A percentile compares a stretch with the other conserved stretches of the same genome.
phyloP scores from a whole-genome alignment of 345 rosid species.

The Euphorbia pulcherrima region DNA sequence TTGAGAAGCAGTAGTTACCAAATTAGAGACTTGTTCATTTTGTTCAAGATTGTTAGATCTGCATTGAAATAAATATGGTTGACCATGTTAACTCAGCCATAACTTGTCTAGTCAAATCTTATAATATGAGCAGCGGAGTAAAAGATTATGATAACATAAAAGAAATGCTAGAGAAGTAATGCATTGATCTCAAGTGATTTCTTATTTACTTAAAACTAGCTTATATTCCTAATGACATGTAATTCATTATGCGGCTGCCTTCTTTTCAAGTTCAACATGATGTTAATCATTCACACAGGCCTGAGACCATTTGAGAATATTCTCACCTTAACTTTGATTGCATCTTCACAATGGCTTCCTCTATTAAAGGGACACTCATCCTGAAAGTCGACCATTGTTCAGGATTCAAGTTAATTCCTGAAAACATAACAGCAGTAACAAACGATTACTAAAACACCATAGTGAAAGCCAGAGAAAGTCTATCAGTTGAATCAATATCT shows the following conservation, averaged over 20 bases:
- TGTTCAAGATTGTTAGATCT: constrained; percentile 24
- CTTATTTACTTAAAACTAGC: background rate
- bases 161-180: background rate
- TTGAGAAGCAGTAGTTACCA: constrained; percentile 1
- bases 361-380: constrained; percentile 48
- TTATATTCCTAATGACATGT: background rate
- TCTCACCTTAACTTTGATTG: constrained; percentile 54
- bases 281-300: background rate
- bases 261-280: background rate
- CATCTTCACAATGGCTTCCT: constrained; percentile 50
- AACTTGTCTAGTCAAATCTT: constrained; percentile 2
- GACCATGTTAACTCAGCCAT: constrained; percentile 23
- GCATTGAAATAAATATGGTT: constrained; percentile 24
- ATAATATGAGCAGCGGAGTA: background rate
- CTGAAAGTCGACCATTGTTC: constrained; percentile 58
- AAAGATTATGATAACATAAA: background rate
- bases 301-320: constrained; percentile 5
- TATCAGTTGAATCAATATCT: constrained; percentile 1
- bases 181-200: background rate
- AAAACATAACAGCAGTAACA: constrained; percentile 18
- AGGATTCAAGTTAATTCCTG: constrained; percentile 51
- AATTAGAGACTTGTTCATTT: constrained; percentile 11
- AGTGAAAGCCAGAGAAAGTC: background rate
- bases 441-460: background rate
- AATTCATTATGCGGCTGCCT: constrained; percentile 6